These are phyloP conservation scores for Phytophthora kernoviae DNA, from an alignment of 352 stramenopile species.

Conservation along the genomic window DNA sequence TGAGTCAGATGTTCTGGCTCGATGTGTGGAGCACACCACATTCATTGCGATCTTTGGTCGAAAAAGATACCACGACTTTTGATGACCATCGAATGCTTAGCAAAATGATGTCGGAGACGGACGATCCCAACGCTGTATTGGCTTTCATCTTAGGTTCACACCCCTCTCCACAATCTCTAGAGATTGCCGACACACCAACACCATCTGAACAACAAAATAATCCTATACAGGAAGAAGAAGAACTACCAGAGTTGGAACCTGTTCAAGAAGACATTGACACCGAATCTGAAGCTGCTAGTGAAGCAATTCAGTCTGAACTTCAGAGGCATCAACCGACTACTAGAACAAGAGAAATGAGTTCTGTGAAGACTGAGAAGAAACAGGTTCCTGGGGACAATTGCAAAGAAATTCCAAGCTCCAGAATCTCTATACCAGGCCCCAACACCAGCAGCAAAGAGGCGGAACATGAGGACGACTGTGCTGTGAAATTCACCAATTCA, in stretches of 20 bases:
- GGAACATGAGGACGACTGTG: constrained; percentile 16
- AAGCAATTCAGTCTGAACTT: neutral
- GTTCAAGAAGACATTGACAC: constrained; percentile 12
- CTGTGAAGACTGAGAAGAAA: neutral
- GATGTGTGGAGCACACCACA: constrained; percentile 1
- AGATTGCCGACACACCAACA: neutral
- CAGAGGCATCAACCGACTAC: no score
- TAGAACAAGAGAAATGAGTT: no score
- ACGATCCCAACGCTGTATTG: constrained; percentile 17
- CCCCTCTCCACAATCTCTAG: neutral
- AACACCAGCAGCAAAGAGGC: constrained; percentile 2
- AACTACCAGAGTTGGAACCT: constrained; percentile 22
- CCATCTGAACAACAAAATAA: neutral
- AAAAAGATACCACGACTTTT: constrained; percentile 23
- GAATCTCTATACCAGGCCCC: neutral
- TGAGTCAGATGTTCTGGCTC: neutral
- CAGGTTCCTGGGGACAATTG: neutral
- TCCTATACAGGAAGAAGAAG: neutral
- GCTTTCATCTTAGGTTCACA: constrained; percentile 30
- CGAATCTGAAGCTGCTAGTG: neutral
- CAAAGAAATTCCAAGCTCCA: constrained; percentile 6
- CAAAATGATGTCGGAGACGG: constrained; percentile 8
- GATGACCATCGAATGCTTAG: constrained; percentile 12
- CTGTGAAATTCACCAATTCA: no score
- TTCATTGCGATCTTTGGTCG: constrained; percentile 15